Evolutionary conservation across 371 early-diverging fungal genomes (phyloP), one percentile per base, ranked within the genome.

Genomic region (Rhizopus stolonifer): DNA sequence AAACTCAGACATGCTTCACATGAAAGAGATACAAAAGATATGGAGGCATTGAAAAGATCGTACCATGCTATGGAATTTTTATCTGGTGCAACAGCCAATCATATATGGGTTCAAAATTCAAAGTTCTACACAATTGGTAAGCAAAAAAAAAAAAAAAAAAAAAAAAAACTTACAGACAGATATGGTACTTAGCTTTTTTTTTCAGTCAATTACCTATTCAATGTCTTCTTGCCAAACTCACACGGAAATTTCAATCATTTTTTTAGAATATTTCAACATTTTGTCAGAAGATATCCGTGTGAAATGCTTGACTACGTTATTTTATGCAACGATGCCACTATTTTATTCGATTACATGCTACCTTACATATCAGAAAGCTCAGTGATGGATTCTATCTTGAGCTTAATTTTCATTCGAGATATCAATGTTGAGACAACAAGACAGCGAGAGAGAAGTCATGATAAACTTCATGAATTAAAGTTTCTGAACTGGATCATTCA

Each of bases 41-140:
- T 66, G 10, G 56, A 67, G 14, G 72, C 77, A 8, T 54, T 59
- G 11, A 72, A 72, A 52, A 49, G 72, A 54, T 76, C 77, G 0
- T 72, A 72, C 54, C 73, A 72, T 59, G 77, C 73, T 24, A 76
- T 72, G 77, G 77, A 76, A 45, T 36, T 76, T n/a, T 32, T 76
- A 23, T 70, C 68, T 38, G 72, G 72, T 18, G 64, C 68, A 10
- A 65, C 69, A 18, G 63, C 67, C 32, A 70, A 72, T 57, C 72
- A 76, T 58, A 36, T 66, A 39, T 66, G 66, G 67, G 50, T 76
- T 10, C 68, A 70, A 38, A 66, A 72, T 49, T 50, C 68, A 7
- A 57, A 64, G 42, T 70, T 68, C 21, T 45, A 65, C 31, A 59
- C 51, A 8, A 76, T 76, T 60, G 67, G 71, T 69, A 69, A 58